A percentile compares a stretch with the other conserved stretches of the same genome.
phyloP scores from a whole-genome alignment of 257 asterid genomes.

The Coffea canephora region DNA sequence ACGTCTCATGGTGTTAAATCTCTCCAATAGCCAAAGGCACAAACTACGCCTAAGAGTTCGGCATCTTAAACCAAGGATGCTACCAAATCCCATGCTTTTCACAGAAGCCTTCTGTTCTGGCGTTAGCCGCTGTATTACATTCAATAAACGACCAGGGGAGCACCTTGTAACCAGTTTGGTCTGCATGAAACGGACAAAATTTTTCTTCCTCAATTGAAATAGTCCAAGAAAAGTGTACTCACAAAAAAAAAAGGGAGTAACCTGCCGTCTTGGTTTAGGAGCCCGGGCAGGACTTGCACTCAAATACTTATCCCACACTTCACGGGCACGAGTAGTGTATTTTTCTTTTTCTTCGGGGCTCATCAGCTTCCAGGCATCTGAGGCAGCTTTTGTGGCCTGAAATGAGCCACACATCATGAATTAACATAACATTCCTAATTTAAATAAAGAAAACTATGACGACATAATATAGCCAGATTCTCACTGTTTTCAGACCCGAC shows the following conservation, averaged over 20 bases:
- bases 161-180: slow-evolving; percentile 95
- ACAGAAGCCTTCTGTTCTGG: slow-evolving; percentile 84
- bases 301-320: slow-evolving; percentile 91
- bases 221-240: neutral
- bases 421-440: neutral
- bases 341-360: slow-evolving; percentile 83
- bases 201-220: neutral
- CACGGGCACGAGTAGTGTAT: slow-evolving; percentile 93
- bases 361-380: slow-evolving; percentile 97
- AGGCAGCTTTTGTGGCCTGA: slow-evolving; percentile 99
- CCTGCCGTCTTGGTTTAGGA: slow-evolving; percentile 93
- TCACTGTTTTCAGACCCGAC: slow-evolving; percentile 88
- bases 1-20: slow-evolving; percentile 81
- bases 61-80: slow-evolving; percentile 89
- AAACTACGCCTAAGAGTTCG: slow-evolving; percentile 90
- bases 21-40: slow-evolving; percentile 93
- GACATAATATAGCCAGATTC: slow-evolving; percentile 24
- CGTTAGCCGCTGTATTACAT: slow-evolving; percentile 77
- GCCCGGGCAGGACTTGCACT: slow-evolving; percentile 72
- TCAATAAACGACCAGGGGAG: slow-evolving; percentile 92
- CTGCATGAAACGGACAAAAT: slow-evolving; percentile 43
- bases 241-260: slow-evolving; percentile 17
- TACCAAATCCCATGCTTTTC: slow-evolving; percentile 95
- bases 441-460: slow-evolving; percentile 11
- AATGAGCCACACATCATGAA: slow-evolving; percentile 4